phyloP scores from a whole-genome alignment of 768 basidiomycete species.

The Russula sp. region DNA sequence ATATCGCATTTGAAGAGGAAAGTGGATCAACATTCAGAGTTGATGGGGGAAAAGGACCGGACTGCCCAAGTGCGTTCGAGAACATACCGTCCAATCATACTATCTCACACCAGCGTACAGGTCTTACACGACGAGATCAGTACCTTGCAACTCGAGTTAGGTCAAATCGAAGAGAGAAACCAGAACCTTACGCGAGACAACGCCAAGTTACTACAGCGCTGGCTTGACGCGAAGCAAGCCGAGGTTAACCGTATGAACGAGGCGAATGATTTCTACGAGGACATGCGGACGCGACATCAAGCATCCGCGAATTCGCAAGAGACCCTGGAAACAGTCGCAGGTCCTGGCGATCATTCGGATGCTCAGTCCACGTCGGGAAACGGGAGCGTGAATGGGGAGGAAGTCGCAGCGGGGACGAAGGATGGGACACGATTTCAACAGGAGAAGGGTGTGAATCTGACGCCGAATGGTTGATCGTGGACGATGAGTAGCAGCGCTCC shows the following conservation, averaged over 20 bases:
- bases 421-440: slow-evolving; percentile 72
- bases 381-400: slow-evolving; percentile 54
- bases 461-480: slow-evolving; percentile 87
- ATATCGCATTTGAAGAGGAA: slow-evolving; percentile 64
- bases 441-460: slow-evolving; percentile 72
- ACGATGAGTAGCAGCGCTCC: slow-evolving; percentile 36
- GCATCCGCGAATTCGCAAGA: slow-evolving; percentile 59
- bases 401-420: slow-evolving; percentile 51
- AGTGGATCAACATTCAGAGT: slow-evolving; percentile 78
- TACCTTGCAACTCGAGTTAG: slow-evolving; percentile 86
- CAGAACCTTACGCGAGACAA: slow-evolving; percentile 87
- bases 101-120: slow-evolving; percentile 41
- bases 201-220: slow-evolving; percentile 90
- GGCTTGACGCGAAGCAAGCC: slow-evolving; percentile 91
- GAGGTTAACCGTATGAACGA: slow-evolving; percentile 96
- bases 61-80: slow-evolving; percentile 68
- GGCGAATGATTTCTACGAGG: slow-evolving; percentile 85
- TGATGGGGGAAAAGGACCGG: slow-evolving; percentile 85
- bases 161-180: slow-evolving; percentile 86
- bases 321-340: slow-evolving; percentile 34
- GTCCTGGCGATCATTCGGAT: slow-evolving; percentile 31
- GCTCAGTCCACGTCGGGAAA: slow-evolving; percentile 61
- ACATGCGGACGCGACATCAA: slow-evolving; percentile 73
- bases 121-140: slow-evolving; percentile 93
- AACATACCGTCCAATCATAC: not conserved